Evolutionary conservation across 73 alveolate species (phyloP).

Genomic region (Paramecium caudatum): DNA sequence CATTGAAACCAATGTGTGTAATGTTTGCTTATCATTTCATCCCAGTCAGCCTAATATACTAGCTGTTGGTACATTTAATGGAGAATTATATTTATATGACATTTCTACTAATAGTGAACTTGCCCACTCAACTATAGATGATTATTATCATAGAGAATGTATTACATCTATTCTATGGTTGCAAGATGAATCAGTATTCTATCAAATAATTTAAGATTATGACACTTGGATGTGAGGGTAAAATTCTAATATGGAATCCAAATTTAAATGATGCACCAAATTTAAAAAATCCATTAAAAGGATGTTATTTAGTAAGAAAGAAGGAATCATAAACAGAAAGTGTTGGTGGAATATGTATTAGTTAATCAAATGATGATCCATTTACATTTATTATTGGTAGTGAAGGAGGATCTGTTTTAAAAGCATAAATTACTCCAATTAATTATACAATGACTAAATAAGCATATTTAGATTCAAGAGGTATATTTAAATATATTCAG

Average conservation of each 20-base stretch:
- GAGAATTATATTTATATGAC: conserved; percentile 86
- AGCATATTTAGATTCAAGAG: conserved; percentile 64
- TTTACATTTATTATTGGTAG: conserved; percentile 85
- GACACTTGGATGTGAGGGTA: conserved; percentile 84
- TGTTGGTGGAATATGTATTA: conserved; percentile 85
- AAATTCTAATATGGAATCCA: conserved; percentile 83
- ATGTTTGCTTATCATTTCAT: conserved; percentile 82
- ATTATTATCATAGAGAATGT: conserved; percentile 89
- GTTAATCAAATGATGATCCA: conserved; percentile 77
- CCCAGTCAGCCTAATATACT: conserved; percentile 83
- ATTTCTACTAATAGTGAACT: conserved; percentile 78
- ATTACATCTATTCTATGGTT: conserved; percentile 85
- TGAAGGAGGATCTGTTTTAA: conserved; percentile 87
- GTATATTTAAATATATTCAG: not conserved
- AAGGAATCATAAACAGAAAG: conserved; percentile 82
- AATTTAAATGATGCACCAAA: conserved; percentile 68
- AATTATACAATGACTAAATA: conserved; percentile 60
- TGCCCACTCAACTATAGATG: conserved; percentile 82
- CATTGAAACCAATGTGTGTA: conserved; percentile 79
- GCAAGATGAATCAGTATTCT: conserved; percentile 13
- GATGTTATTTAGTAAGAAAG: conserved; percentile 79
- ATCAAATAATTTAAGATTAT: conserved; percentile 70
- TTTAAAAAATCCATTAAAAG: conserved; percentile 79
- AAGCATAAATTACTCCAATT: conserved; percentile 70
- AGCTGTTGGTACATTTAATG: conserved; percentile 90